Evolutionary conservation across 352 stramenopile genomes (phyloP), one percentile per base, ranked within the genome.

Genomic region (Plasmopara viticola): DNA sequence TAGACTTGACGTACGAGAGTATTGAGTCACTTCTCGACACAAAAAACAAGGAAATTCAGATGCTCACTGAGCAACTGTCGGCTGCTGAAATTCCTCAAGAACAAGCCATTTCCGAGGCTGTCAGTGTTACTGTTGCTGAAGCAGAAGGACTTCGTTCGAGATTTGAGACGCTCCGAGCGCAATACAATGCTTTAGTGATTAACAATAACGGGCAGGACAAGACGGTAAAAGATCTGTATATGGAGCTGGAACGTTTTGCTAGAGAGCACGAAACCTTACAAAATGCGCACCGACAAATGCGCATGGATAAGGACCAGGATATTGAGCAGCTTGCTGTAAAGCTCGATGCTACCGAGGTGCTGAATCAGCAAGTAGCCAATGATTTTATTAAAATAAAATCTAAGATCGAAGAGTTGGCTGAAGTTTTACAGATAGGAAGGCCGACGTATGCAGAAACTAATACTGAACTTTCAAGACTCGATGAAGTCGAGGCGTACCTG

Each of bases 11-110:
- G 18, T 78, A 62, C 42, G 69, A 68, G 38, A 79, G 68, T 46
- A 68, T 82, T 15, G 69, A 69, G 40, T 66, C 64, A 30, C 55
- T 75, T 44, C 30, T 82, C 9, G 72, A 79, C 50, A 75, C 67
- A 15, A 79, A 79, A 40, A 77, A 52, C 48, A 70, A 67, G 0
- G 69, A 79, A 45, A 73, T 82, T 48, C 56, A 69, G 38, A 53
- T 65, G 52, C 60, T 82, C 10, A 68, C 63, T 2, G 53, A 67
- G 6, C 55, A 72, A 17, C 42, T 79, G 2, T 48, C 46, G 6
- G 55, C 54, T 5, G 43, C 44, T 4, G 49, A 75, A 33, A 41
- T 35, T 10, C 18, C 41, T 4, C 53, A 63, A 17, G 57, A 68
- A 25, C 40, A 65, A 31, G 59, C 42, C 14, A 46, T 68, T 34